Conservation (phyloP, 495 filamentous ascomycete species). For the Talaromyces trachyspermus region DNA sequence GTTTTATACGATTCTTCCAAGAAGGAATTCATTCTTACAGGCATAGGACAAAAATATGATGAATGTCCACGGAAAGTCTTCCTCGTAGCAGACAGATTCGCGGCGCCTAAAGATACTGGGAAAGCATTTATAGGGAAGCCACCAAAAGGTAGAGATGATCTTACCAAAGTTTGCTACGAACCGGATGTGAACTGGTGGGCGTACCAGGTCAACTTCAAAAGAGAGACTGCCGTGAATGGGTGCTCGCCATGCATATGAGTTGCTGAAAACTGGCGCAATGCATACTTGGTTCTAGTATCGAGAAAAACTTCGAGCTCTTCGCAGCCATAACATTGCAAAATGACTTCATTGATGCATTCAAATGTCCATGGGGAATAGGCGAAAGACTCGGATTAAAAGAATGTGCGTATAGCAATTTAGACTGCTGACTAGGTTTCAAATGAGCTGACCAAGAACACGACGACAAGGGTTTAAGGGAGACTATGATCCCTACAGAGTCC, state of each 20-base stretch:
- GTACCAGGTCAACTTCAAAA: neutral
- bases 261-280: slow-evolving; percentile 2
- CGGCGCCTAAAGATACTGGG: neutral
- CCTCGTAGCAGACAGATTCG: neutral
- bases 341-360: neutral
- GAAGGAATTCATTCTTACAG: neutral
- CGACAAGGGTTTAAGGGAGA: neutral
- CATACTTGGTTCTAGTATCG: neutral
- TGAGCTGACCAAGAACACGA: neutral
- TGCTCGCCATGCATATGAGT: slow-evolving; percentile 2
- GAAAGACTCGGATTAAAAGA: neutral
- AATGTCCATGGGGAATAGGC: neutral
- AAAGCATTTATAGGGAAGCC: neutral
- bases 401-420: neutral
- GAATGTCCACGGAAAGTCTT: no score
- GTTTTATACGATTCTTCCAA: neutral
- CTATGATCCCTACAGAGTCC: slow-evolving; percentile 3
- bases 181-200: neutral
- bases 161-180: neutral
- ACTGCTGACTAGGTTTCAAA: neutral
- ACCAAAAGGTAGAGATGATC: neutral
- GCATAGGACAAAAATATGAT: neutral
- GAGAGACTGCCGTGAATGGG: neutral
- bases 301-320: slow-evolving; percentile 1
- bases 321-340: neutral